Evolutionary conservation across 805 yeast species (phyloP), one percentile per base, ranked within the genome.

Genomic region (Saturnispora zaruensis): DNA sequence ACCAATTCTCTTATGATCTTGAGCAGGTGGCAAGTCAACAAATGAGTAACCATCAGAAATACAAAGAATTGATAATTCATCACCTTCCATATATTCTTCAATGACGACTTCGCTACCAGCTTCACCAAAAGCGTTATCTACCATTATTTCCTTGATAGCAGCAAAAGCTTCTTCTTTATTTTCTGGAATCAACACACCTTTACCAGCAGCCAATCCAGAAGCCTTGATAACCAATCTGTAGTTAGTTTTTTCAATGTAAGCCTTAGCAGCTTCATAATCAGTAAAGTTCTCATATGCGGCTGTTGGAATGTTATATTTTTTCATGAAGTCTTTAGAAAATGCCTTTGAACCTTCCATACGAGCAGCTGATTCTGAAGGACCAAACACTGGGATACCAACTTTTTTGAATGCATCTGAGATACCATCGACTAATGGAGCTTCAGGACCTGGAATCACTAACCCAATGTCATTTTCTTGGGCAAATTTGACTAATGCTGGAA

Each of bases 171-270:
- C 98, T 56, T 84, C 78, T 59, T 81, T 83, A 52, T 78, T 76
- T 49, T 80, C 75, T 50, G 99, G 99, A 60, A 93, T 90, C 67
- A 93, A 72, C 18, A 93, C 99, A 60, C 99, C 99, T 69, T 93
- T 93, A 56, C 99, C 99, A 32, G 95, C 99, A 49, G 99, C 99
- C 58, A 93, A 80, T 51, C 99, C 99, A 50, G 91, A 89, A 20
- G 99, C 99, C 72, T 93, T 93, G 66, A 93, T 82, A 41, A 93
- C 99, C 37, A 93, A 81, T 51, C 82, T 79, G 67, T 84, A 83
- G 62, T 81, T 78, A 34, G 82, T 77, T 41, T 75, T 62, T 51
- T 75, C 73, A 51, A 91, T 75, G 66, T 87, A 89, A 41, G 74
- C 69, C 63, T 74, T 79, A 16, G 99, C 99, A 34, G 74, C 75